These are phyloP conservation scores for Dactylellina parvicollis DNA, from an alignment of 2,329 filamentous ascomycete species.

Conservation along the genomic window DNA sequence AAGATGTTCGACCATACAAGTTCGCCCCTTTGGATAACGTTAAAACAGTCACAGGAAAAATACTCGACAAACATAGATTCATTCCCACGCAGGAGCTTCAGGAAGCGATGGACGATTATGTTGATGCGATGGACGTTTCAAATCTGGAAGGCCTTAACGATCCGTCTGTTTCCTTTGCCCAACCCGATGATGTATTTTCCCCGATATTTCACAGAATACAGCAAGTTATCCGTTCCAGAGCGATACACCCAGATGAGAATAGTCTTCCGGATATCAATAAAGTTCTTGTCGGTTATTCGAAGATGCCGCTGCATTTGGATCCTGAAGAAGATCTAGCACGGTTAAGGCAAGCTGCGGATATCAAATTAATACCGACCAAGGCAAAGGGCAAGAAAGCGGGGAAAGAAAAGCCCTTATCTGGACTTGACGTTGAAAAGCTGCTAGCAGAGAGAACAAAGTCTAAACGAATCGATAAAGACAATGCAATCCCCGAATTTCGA, in stretches of 20 bases:
- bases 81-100: conserved; percentile 79
- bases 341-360: conserved; percentile 75
- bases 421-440: conserved; percentile 84
- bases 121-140: conserved; percentile 90
- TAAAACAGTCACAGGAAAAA: conserved; percentile 83
- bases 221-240: conserved; percentile 83
- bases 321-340: conserved; percentile 70
- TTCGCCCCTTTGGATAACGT: conserved; percentile 91
- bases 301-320: conserved; percentile 74
- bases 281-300: conserved; percentile 76
- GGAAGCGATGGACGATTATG: conserved; percentile 86
- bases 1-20: conserved; percentile 88
- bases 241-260: conserved; percentile 74
- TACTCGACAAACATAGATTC: conserved; percentile 81
- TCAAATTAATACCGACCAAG: conserved; percentile 91
- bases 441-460: conserved; percentile 64
- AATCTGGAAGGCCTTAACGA: conserved; percentile 74
- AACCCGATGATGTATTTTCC: conserved; percentile 78
- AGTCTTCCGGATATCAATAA: conserved; percentile 70
- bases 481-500: conserved; percentile 91
- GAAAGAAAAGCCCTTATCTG: conserved; percentile 85
- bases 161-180: conserved; percentile 66
- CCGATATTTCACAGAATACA: conserved; percentile 88
- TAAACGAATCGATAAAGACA: conserved; percentile 66
- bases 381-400: conserved; percentile 75